Evolutionary conservation across 106 monocot genomes (phyloP), one percentile per base, ranked within the genome.

Genomic region (Amphibolis antarctica): DNA sequence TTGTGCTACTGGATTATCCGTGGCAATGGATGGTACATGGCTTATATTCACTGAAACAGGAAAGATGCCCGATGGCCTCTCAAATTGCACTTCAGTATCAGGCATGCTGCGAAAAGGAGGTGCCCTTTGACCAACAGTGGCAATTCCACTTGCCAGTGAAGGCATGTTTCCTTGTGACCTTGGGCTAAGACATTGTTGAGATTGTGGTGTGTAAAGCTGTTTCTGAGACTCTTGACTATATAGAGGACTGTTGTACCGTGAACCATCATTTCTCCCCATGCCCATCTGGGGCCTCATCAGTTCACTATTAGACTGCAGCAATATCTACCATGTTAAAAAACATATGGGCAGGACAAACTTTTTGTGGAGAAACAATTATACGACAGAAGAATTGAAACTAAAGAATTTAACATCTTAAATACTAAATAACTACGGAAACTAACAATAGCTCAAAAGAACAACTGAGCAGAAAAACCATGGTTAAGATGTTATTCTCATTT

Each of bases 241-340:
- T 6, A 71, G 63, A 50, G 69, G 74, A 68, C 17, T 47, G 28
- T 71, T 74, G 65, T 76, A 56, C 3, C 44, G 71, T 0, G 23
- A 44, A 15, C 71, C 55, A 43, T 78, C 79, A 28, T 23, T 68
- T 47, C 36, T 48, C 52, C 47, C 75, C 51, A 43, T 48, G 60
- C 71, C 72, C 48, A 63, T 56, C 31, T 68, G 63, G 65, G 74
- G 24, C 60, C 69, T 78, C 49, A 67, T 44, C n/a, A 78, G 28
- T 72, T 59, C 65, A 68, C 59, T 65, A 64, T 30, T 69, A 75
- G 72, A 77, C 93, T 89, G 83, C 85, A 83, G 44, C 14, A 55
- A 55, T 11, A 68, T 9, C 3, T 12, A 68, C 10, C 45, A 56
- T 18, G 13, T 57, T 45, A 44, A 3, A 57, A 43, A 57, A 45